Evolutionary conservation across 345 rosid species (phyloP).

Genomic region (Capsella bursapastoris): DNA sequence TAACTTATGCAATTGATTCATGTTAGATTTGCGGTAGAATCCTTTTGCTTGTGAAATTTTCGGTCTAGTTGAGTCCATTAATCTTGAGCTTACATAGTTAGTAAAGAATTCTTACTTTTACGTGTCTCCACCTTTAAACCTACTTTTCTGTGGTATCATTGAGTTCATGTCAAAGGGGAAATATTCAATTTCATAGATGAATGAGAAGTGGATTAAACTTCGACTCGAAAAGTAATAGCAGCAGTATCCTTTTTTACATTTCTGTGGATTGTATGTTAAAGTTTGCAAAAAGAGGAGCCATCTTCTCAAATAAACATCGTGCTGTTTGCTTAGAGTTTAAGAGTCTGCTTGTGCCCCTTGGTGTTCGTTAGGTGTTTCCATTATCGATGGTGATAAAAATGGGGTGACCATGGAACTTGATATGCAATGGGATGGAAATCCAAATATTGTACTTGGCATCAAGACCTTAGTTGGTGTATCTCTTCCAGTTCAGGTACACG

Average conservation of each 20-base stretch:
- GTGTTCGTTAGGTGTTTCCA: conserved; percentile 63
- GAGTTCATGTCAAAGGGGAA: conserved; percentile 7
- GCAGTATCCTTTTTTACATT: background rate
- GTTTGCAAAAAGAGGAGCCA: conserved; percentile 5
- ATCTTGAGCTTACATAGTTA: conserved; percentile 12
- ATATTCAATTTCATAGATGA: conserved; percentile 2
- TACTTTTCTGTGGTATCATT: conserved; percentile 7
- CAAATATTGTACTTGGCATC: conserved; percentile 77
- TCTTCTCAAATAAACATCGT: background rate
- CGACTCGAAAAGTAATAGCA: background rate
- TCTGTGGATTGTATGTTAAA: background rate
- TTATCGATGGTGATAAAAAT: conserved; percentile 63
- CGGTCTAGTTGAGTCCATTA: conserved; percentile 1
- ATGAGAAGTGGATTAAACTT: background rate
- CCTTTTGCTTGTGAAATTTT: conserved; percentile 17
- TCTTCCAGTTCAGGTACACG: conserved; percentile 82
- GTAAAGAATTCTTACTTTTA: conserved; percentile 3
- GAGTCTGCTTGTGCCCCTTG: conserved; percentile 32
- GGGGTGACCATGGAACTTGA: conserved; percentile 93
- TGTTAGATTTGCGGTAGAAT: conserved; percentile 4
- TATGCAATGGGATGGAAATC: conserved; percentile 98
- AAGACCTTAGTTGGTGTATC: conserved; percentile 86
- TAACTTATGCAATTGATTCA: conserved; percentile 14
- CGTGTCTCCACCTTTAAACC: background rate
- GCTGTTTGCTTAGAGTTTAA: conserved; percentile 15